Evolutionary conservation across 805 yeast genomes (phyloP).

Genomic region (Middelhovenomyces tepae): DNA sequence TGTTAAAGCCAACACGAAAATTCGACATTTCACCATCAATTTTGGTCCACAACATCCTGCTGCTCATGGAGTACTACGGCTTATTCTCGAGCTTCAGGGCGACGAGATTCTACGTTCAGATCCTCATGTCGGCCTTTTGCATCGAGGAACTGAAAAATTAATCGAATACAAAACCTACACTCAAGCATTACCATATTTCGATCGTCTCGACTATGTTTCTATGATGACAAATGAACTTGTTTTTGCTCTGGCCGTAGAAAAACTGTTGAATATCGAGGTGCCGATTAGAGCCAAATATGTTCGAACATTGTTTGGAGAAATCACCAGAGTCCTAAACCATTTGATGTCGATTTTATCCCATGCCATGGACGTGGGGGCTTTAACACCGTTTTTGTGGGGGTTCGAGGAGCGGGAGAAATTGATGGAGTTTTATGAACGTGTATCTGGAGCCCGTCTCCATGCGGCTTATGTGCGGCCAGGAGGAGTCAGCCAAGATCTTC

Average conservation of each 20-base stretch:
- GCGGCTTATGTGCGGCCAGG: conserved; percentile 87
- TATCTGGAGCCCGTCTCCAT: conserved; percentile 83
- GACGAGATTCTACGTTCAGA: conserved; percentile 82
- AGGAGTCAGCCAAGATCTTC: conserved; percentile 83
- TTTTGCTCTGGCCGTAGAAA: conserved; percentile 75
- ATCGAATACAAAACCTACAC: conserved; percentile 79
- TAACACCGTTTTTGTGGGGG: conserved; percentile 91
- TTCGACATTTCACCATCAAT: conserved; percentile 82
- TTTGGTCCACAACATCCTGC: conserved; percentile 95
- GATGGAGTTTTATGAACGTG: conserved; percentile 89
- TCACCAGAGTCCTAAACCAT: conserved; percentile 76
- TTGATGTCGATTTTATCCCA: conserved; percentile 80
- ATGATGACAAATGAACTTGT: conserved; percentile 92
- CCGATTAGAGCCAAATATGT: conserved; percentile 80
- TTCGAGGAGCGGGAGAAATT: conserved; percentile 88
- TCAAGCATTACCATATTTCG: conserved; percentile 85
- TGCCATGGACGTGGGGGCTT: conserved; percentile 92
- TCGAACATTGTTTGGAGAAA: conserved; percentile 78
- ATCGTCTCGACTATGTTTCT: conserved; percentile 71
- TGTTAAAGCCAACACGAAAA: conserved; percentile 33
- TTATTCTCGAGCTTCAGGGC: conserved; percentile 79
- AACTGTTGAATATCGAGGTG: conserved; percentile 72
- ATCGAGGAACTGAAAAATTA: conserved; percentile 83
- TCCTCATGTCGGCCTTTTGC: conserved; percentile 82
- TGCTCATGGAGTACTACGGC: conserved; percentile 84